A percentile compares a stretch with the other conserved stretches of the same genome.
These are phyloP conservation scores for Paramecium caudatum DNA, from an alignment of 73 alveolate species.

Conservation along the genomic window DNA sequence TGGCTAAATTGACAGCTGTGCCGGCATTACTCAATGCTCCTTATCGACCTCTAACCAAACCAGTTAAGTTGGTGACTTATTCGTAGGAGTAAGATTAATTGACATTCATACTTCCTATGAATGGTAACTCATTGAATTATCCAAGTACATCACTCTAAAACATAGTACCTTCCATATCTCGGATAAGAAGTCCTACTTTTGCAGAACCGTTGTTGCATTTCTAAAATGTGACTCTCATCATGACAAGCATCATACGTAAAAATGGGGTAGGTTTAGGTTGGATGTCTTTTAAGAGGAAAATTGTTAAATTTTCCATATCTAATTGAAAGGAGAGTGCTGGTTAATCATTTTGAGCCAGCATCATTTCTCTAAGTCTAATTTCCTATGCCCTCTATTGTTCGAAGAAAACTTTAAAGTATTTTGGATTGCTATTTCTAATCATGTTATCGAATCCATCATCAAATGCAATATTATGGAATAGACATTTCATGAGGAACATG, in stretches of 20 bases:
- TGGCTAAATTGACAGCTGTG: background rate
- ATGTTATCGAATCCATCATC: constrained; percentile 77
- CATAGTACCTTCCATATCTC: constrained; percentile 65
- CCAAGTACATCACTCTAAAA: background rate
- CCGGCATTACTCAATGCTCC: background rate
- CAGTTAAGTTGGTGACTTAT: constrained; percentile 22
- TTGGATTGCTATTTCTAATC: constrained; percentile 41
- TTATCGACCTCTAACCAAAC: constrained; percentile 47
- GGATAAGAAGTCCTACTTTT: constrained; percentile 16
- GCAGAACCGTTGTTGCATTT: constrained; percentile 57
- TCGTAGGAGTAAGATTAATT: constrained; percentile 8
- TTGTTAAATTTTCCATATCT: constrained; percentile 68
- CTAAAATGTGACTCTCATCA: constrained; percentile 47
- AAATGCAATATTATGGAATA: constrained; percentile 74
- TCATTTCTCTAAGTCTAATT: constrained; percentile 1
- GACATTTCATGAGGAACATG: constrained; percentile 73
- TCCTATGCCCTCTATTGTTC: background rate
- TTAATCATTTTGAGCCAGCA: background rate
- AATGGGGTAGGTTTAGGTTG: constrained; percentile 66
- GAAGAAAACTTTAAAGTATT: constrained; percentile 42
- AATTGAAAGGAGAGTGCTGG: constrained; percentile 49
- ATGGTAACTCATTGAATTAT: constrained; percentile 38
- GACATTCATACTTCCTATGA: constrained; percentile 52
- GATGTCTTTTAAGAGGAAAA: constrained; percentile 10
- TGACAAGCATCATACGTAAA: background rate